Conservation (phyloP, 2,329 filamentous ascomycete genomes). For the Diplodia scrobiculata region DNA sequence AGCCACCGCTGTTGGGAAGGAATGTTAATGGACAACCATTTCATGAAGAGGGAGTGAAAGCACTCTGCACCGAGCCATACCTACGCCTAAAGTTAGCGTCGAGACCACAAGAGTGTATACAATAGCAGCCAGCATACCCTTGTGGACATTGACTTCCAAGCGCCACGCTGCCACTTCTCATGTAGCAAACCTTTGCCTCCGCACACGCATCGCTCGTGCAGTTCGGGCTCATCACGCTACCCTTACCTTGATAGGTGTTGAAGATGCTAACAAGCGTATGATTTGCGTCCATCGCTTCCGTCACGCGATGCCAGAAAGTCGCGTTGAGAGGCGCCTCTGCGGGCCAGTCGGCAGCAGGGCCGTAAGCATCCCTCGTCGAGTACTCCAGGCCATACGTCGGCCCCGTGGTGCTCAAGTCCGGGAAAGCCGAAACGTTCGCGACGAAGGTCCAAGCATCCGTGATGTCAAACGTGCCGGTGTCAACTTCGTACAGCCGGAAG, state of each 20-base stretch:
- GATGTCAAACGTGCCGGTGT: slow-evolving; percentile 57
- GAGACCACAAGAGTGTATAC: slow-evolving; percentile 24
- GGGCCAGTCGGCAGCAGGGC: slow-evolving; percentile 50
- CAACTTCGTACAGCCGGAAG: slow-evolving; percentile 59
- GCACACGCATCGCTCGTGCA: slow-evolving; percentile 57
- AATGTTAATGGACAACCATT: background rate
- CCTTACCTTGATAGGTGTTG: slow-evolving; percentile 58
- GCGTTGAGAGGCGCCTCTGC: slow-evolving; percentile 57
- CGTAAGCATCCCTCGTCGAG: slow-evolving; percentile 56
- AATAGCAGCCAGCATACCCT: slow-evolving; percentile 42
- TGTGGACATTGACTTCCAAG: slow-evolving; percentile 57
- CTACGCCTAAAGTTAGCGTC: slow-evolving; percentile 27
- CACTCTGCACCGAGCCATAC: slow-evolving; percentile 47
- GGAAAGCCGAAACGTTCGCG: slow-evolving; percentile 54
- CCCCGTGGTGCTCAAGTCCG: slow-evolving; percentile 46
- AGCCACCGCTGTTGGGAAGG: background rate
- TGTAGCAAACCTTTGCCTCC: slow-evolving; percentile 61
- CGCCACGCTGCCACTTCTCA: slow-evolving; percentile 58
- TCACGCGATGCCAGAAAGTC: slow-evolving; percentile 62
- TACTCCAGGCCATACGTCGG: slow-evolving; percentile 57
- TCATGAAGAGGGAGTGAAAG: slow-evolving; percentile 35
- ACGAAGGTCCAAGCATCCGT: slow-evolving; percentile 59
- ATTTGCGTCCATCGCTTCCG: slow-evolving; percentile 59
- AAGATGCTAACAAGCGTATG: slow-evolving; percentile 53
- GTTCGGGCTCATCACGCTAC: slow-evolving; percentile 54